Base-by-base conservation (phyloP, 805 yeast species). In the Metschnikowia reukaufii region DNA sequence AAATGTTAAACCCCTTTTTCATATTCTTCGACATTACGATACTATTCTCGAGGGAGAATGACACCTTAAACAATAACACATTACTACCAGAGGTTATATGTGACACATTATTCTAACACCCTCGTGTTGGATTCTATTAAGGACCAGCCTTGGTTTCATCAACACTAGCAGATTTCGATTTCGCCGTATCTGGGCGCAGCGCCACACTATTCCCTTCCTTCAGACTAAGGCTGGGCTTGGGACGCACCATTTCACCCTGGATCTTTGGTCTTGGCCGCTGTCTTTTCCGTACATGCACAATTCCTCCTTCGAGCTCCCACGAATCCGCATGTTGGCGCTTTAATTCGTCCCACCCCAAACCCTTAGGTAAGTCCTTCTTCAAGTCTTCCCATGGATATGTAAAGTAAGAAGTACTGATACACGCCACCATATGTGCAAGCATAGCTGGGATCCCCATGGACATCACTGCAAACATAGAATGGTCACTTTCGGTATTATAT, bases 381-480 rank as follows among this genome's bases (percentile, higher is more conserved):
- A 76, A 49, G 7, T 52, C 63, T 1, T 42, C 17, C 32, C 47
- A 46, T 16, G 56, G 56, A 59, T 67, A 50, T 61, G 76, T 53
- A 71, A 68, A 65, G 67, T 79, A 60, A 52, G 77, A 36, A 58
- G 41, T 61, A 54, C 49, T 55, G 30, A 64, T 50, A 57, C 49
- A 63, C 32, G 21, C 40, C 41, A 54, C 59, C 58, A 81, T 76
- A 59, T 39, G 55, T 27, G 32, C 47, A 16, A 60, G 56, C 67
- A 65, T 73, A 54, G 32, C 49, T 10, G 42, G 45, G 4, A 67
- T 49, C 0, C 83, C 82, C 48, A 70, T 65, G 15, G 61, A 49
- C 83, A 80, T 67, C 15, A 74, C 52, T 49, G 70, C 64, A 0
- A 70, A 51, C 19, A 55, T 51, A 10, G 65, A 60, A 15, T 59